Base-by-base conservation (phyloP, 345 rosid genomes). In the Hirschfeldia incana region DNA sequence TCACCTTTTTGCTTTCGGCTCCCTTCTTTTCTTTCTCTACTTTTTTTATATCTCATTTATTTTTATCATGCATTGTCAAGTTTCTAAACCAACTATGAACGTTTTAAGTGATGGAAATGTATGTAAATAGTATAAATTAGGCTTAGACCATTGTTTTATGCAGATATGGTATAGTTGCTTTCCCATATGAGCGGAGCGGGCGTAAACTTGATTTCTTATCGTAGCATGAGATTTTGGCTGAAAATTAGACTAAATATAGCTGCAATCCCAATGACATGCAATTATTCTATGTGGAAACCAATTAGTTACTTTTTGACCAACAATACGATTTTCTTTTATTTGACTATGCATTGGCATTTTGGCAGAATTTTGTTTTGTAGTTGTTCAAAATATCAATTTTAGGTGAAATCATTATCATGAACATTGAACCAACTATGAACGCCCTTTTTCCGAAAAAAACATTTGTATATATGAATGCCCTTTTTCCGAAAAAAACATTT, bases 1-100 rank as follows among this genome's bases (percentile, higher is more conserved):
- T 73, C 57, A 51, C 57, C 57, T 15, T 80, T 80, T 80, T 74
- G 75, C 79, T 74, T 75, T 80, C 83, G 79, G 75, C 66, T 69
- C 72, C 0, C 11, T 66, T 67, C 28, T 67, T 72, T 26, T 17
- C 46, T 78, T 26, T 42, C 16, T 12, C 67, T 42, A 65, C 77
- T 59, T 78, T 78, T 42, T 53, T 60, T 7, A 36, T 28, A 51
- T 64, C 65, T 65, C 46, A 33, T 29, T 7, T 34, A 59, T 32
- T 72, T 57, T 72, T 32, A 65, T 37, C 28, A 61, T 12, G 17
- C 8, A 26, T 17, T 72, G 66, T 42, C 6, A 66, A 42, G 39
- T 71, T 71, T 65, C 9, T 42, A 42, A 65, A 58, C 76, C 67
- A 71, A 21, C 69, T 57, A 65, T 59, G 15, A 57, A 57, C 61